phyloP scores from a whole-genome alignment of 306 rosid species.

The Malus orientalis region DNA sequence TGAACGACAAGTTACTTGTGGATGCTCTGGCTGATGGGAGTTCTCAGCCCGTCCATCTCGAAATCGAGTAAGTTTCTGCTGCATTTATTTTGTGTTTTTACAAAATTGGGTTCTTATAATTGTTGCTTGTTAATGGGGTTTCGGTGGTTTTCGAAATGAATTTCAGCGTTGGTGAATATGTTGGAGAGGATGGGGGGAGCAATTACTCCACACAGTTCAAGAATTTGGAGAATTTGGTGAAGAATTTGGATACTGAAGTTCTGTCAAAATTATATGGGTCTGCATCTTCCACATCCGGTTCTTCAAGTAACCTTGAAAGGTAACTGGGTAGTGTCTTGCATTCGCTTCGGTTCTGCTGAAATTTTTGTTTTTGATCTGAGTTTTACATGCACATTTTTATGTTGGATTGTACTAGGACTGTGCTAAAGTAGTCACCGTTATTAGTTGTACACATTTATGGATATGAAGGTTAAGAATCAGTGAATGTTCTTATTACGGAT shows the following conservation, averaged over 20 bases:
- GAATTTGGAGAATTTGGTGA: conserved; percentile 63
- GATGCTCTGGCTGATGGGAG: conserved; percentile 50
- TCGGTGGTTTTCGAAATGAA: not conserved
- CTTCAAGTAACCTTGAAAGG: conserved; percentile 43
- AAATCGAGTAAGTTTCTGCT: conserved; percentile 41
- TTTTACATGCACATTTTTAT: not conserved
- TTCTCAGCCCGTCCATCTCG: conserved; percentile 52
- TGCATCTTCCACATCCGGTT: conserved; percentile 36
- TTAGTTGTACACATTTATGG: not conserved
- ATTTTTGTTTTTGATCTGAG: not conserved
- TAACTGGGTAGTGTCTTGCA: conserved; percentile 4
- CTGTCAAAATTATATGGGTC: conserved; percentile 52
- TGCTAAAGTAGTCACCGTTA: not conserved
- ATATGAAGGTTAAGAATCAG: not conserved
- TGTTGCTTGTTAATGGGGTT: not conserved
- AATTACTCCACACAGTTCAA: conserved; percentile 63
- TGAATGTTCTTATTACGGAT: not conserved
- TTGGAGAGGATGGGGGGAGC: conserved; percentile 41
- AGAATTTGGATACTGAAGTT: conserved; percentile 33
- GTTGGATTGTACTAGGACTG: not conserved
- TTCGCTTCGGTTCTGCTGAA: not conserved
- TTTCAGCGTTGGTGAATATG: conserved; percentile 59
- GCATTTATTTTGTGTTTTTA: not conserved
- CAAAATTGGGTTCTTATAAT: not conserved
- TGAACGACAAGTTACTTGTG: conserved; percentile 53